phyloP scores from a whole-genome alignment of 805 yeast genomes.

The Sporopachydermia lactativora region DNA sequence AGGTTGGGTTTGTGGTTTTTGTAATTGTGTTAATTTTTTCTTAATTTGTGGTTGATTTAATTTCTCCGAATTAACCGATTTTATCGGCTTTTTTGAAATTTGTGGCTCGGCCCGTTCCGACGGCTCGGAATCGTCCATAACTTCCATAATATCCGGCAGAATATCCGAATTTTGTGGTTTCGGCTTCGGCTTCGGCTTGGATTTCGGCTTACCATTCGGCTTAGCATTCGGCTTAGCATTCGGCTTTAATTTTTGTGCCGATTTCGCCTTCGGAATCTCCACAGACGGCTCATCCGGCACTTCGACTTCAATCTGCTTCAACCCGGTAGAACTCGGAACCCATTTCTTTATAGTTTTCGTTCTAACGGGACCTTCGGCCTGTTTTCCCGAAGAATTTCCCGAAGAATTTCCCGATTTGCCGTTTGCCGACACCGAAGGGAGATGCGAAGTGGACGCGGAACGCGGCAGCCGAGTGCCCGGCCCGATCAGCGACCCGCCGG shows the following conservation, averaged over 20 bases:
- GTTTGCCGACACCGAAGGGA: background rate
- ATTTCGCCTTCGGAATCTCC: slow-evolving; percentile 1
- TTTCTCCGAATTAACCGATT: no score
- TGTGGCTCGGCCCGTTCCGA: background rate
- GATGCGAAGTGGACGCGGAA: background rate
- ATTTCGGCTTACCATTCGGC: background rate
- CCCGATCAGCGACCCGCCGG: background rate
- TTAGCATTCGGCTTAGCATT: background rate
- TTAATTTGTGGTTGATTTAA: no score
- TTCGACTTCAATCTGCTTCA: background rate
- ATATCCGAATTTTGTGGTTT: background rate
- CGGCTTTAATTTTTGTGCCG: background rate
- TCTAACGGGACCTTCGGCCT: background rate
- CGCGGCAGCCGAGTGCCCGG: background rate
- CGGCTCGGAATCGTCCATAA: background rate
- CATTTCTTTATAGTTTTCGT: slow-evolving; percentile 2
- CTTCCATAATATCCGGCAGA: slow-evolving; percentile 1
- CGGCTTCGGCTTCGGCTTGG: background rate
- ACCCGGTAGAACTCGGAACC: slow-evolving; percentile 2
- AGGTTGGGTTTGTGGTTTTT: no score
- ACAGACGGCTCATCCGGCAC: slow-evolving; percentile 1
- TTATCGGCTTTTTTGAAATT: no score
- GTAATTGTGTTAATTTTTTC: no score
- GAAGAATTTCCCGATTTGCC: background rate
- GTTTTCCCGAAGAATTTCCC: background rate